A percentile compares a stretch with the other conserved stretches of the same genome.
These are phyloP conservation scores for Monosporascus sp. DNA, from an alignment of 2,329 filamentous ascomycete species.

Conservation along the genomic window DNA sequence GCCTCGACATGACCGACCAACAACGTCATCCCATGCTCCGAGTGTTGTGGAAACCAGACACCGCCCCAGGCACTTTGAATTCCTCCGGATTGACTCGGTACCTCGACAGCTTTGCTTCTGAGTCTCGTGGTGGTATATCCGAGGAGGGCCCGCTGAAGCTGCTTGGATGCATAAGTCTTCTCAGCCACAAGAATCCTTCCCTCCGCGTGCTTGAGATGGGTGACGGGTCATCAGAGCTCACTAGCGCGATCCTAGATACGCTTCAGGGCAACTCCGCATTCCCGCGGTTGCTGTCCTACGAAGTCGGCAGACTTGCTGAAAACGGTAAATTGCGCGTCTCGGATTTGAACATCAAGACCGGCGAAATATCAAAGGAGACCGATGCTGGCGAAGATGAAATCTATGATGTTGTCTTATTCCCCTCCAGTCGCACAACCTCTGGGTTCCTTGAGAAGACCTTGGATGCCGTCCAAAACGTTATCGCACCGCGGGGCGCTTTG, in stretches of 20 bases:
- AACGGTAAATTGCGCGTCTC: not conserved
- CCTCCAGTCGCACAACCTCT: not conserved
- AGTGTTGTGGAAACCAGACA: conserved; percentile 13
- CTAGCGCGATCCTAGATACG: not conserved
- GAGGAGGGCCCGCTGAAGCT: not conserved
- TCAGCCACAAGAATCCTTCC: conserved; percentile 7
- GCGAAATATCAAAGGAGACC: not conserved
- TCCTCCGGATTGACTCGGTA: not conserved
- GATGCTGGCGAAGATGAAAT: not conserved
- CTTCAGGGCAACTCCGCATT: not conserved
- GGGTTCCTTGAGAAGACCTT: not conserved
- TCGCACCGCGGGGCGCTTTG: not conserved
- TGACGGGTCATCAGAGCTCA: not conserved
- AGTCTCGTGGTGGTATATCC: not conserved
- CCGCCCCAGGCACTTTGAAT: conserved; percentile 2
- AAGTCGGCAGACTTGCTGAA: not conserved
- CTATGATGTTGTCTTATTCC: conserved; percentile 1
- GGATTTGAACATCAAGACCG: not conserved
- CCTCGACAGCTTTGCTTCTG: not conserved
- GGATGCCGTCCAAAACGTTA: not conserved
- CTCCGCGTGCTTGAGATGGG: conserved; percentile 4
- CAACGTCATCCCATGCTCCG: conserved; percentile 9
- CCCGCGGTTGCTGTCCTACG: conserved; percentile 2
- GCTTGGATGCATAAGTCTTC: conserved; percentile 1
- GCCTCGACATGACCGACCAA: not conserved